Evolutionary conservation across 164 flowering plant species (phyloP).

Genomic region (Berberis thunbergii): DNA sequence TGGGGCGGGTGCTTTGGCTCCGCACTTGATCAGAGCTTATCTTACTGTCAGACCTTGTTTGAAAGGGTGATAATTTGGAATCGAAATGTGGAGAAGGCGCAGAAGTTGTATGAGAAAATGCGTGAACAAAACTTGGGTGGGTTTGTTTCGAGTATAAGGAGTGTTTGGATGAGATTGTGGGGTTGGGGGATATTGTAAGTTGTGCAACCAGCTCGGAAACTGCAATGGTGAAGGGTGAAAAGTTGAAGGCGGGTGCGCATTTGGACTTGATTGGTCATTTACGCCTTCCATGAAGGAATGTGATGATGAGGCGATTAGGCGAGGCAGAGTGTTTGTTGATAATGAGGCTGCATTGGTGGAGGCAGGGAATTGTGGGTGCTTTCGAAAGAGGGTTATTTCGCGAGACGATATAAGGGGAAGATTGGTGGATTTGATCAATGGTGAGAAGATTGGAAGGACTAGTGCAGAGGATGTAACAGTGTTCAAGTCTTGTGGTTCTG

Average conservation of each 20-base stretch:
- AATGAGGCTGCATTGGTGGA: slow-evolving; percentile 70
- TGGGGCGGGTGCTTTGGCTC: slow-evolving; percentile 74
- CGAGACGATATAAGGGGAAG: slow-evolving; percentile 40
- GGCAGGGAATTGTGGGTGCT: slow-evolving; percentile 83
- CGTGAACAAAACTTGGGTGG: slow-evolving; percentile 14
- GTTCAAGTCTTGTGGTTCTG: slow-evolving; percentile 92
- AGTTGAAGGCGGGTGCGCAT: slow-evolving; percentile 67
- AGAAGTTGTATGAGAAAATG: slow-evolving; percentile 28
- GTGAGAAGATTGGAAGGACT: slow-evolving; percentile 51
- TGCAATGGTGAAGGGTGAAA: slow-evolving; percentile 52
- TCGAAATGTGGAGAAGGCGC: slow-evolving; percentile 47
- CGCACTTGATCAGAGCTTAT: slow-evolving; percentile 65
- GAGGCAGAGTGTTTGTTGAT: slow-evolving; percentile 76
- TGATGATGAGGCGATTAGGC: slow-evolving; percentile 67
- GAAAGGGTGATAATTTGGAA: slow-evolving; percentile 74
- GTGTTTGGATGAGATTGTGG: slow-evolving; percentile 42
- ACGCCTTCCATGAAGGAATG: slow-evolving; percentile 76
- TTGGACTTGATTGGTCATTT: slow-evolving; percentile 84
- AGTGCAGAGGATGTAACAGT: slow-evolving; percentile 55
- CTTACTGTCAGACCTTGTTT: slow-evolving; percentile 46
- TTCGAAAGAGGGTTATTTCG: slow-evolving; percentile 54
- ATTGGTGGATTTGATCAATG: slow-evolving; percentile 63
- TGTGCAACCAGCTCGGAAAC: slow-evolving; percentile 71
- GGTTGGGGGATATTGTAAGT: slow-evolving; percentile 59
- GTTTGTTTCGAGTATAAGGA: slow-evolving; percentile 35